phyloP scores from a whole-genome alignment of 768 basidiomycete species.

The Punctularia strigosozonata region DNA sequence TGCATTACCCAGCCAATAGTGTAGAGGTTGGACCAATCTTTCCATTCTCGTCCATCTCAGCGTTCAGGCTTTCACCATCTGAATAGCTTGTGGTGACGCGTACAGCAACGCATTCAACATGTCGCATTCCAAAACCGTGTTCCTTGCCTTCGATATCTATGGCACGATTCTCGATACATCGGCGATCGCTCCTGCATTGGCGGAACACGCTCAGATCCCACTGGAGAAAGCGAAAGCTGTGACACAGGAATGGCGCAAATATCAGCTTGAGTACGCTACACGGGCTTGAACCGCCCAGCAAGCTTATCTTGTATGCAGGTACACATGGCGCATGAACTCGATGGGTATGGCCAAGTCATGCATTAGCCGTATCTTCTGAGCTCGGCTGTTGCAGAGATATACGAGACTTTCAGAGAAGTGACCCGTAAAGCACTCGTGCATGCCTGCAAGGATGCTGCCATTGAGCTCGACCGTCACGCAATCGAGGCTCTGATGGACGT shows the following conservation, averaged over 20 bases:
- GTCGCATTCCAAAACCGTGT: too few relatives aligned
- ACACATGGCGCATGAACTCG: conserved; percentile 18
- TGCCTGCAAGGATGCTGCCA: conserved; percentile 11
- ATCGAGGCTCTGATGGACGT: conserved; percentile 11
- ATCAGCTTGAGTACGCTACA: conserved; percentile 18
- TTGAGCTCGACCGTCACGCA: conserved; percentile 1
- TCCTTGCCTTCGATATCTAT: conserved; percentile 20
- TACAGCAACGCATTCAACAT: too few relatives aligned
- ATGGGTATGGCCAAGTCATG: conserved; percentile 8
- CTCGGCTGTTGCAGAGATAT: conserved; percentile 11
- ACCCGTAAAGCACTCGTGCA: conserved; percentile 14
- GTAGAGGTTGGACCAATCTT: too few relatives aligned
- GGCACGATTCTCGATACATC: conserved; percentile 18
- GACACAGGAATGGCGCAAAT: conserved; percentile 12
- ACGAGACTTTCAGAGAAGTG: conserved; percentile 16
- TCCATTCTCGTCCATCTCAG: too few relatives aligned
- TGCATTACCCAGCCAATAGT: too few relatives aligned
- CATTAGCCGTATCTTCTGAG: conserved; percentile 5
- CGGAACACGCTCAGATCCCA: conserved; percentile 1
- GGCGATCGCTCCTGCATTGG: conserved; percentile 8
- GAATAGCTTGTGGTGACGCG: too few relatives aligned
- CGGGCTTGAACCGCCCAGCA: background rate
- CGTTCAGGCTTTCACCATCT: too few relatives aligned
- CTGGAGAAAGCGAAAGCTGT: conserved; percentile 7
- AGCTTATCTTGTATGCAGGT: conserved; percentile 9